Evolutionary conservation across 163 green algal species (phyloP), one percentile per base, ranked within the genome.

Genomic region (Volvox carteri): DNA sequence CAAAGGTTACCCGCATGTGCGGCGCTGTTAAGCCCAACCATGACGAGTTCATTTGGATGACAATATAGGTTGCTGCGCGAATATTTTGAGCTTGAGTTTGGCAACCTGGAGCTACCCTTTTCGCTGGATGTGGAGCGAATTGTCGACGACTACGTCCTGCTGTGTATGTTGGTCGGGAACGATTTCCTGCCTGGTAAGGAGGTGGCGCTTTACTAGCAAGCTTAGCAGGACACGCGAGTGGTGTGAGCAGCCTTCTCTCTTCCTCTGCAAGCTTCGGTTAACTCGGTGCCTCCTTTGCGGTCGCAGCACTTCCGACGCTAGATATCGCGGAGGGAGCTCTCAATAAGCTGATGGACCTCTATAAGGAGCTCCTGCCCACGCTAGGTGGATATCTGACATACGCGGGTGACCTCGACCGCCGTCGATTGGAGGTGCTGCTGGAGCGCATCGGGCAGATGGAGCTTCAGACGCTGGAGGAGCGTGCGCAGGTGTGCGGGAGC

Each of bases 161-260:
- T 99, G 87, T 99, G 96, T 93, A 98, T 98, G 94, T 96, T 99
- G 42, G 95, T 98, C 41, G 97, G 97, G 42, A 99, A 99, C 87
- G 97, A 99, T 88, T 99, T 99, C 86, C 87, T 99, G 92, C 97
- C 97, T 30, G 84, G 93, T 95, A 56, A 41, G 77, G 21, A 44
- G 16, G 19, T 67, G 9, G n/a, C n/a, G n/a, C n/a, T n/a, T n/a
- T n/a, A n/a, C n/a, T n/a, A n/a, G n/a, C n/a, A n/a, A n/a, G n/a
- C n/a, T n/a, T n/a, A n/a, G n/a, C n/a, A n/a, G n/a, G n/a, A n/a
- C n/a, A n/a, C n/a, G n/a, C n/a, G n/a, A n/a, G n/a, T n/a, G n/a
- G n/a, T n/a, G n/a, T n/a, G n/a, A n/a, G n/a, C n/a, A n/a, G n/a
- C n/a, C n/a, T n/a, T n/a, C n/a, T n/a, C n/a, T n/a, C n/a, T n/a